A percentile compares a stretch with the other conserved stretches of the same genome.
Evolutionary conservation across 179 eudicot genomes (phyloP).

Genomic region (Beta macrorhiza): DNA sequence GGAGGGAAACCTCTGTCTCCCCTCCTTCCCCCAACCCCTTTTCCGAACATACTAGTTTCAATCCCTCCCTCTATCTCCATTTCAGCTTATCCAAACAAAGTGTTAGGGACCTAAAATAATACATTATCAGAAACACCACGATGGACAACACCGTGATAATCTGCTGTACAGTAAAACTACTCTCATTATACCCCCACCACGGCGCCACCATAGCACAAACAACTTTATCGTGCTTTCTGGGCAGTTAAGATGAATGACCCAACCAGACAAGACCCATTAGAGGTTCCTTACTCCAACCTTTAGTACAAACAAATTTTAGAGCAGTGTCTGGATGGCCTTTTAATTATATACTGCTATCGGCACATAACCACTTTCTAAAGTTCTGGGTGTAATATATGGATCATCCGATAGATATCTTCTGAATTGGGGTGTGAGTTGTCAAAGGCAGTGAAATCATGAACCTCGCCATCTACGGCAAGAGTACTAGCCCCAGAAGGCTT

Average conservation of each 20-base stretch:
- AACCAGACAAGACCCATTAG: no score
- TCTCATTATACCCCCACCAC: neutral
- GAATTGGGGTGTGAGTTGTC: slow-evolving; percentile 40
- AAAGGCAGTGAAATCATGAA: slow-evolving; percentile 44
- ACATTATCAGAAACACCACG: neutral
- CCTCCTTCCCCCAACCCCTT: no score
- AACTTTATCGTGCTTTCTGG: no score
- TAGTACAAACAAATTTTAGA: neutral
- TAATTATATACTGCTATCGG: slow-evolving; percentile 15
- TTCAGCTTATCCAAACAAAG: no score
- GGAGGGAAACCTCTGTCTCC: no score
- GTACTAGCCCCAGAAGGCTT: slow-evolving; percentile 48
- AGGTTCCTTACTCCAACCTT: no score
- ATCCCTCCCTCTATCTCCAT: no score
- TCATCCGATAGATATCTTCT: slow-evolving; percentile 36
- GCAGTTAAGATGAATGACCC: no score
- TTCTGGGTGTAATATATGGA: slow-evolving; percentile 34
- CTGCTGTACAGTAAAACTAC: neutral
- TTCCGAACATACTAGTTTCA: no score
- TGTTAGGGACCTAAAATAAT: neutral
- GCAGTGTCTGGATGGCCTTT: neutral
- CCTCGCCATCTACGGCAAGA: slow-evolving; percentile 36
- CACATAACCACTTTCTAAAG: slow-evolving; percentile 29
- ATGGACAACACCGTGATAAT: neutral
- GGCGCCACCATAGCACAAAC: neutral